Evolutionary conservation across 805 yeast species (phyloP), one percentile per base, ranked within the genome.

Genomic region (Candida adriatica): DNA sequence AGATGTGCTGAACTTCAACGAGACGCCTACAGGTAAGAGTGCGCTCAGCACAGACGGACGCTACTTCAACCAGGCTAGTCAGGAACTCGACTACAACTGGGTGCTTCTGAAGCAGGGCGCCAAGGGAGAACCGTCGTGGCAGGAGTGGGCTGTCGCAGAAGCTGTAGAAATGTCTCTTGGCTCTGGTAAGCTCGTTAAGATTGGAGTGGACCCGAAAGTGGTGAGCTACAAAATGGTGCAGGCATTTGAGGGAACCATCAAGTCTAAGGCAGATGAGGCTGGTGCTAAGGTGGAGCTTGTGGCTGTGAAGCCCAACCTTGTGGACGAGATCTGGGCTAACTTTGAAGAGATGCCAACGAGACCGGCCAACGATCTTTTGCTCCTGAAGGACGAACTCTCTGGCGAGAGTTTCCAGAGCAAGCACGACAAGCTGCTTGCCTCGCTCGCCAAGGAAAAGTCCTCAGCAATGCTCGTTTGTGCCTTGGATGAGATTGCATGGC

Each of bases 21-120:
- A 62, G 2, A 46, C 48, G 2, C 63, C 72, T 15, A 61, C 59
- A 8, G 85, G 86, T 1, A 71, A 74, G 28, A 94, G 95, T 10
- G 83, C 81, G 0, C 60, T 92, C 30, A 76, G 94, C 7, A 92
- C 98, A 0, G 98, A 92, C 58, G 97, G 97, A 2, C 68, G 98
- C 43, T 92, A 92, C 61, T 92, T 86, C 56, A 64, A 84, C 37
- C 98, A 92, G 59, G 97, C 97, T 1, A 74, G 70, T 15, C 73
- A 79, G 36, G 92, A 92, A 59, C 62, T 92, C 34, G 94, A 85
- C 53, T 49, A 58, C 23, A 75, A 76, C 49, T 92, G 97, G 97
- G 57, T 60, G 2, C 59, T 92, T 27, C 65, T 92, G 38, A 87
- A 81, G 51, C 94, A 80, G 53, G 95, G 95, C 4, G 61, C 67